These are phyloP conservation scores for Phlebopus sp. DNA, from an alignment of 1,284 basidiomycete species.

Conservation along the genomic window DNA sequence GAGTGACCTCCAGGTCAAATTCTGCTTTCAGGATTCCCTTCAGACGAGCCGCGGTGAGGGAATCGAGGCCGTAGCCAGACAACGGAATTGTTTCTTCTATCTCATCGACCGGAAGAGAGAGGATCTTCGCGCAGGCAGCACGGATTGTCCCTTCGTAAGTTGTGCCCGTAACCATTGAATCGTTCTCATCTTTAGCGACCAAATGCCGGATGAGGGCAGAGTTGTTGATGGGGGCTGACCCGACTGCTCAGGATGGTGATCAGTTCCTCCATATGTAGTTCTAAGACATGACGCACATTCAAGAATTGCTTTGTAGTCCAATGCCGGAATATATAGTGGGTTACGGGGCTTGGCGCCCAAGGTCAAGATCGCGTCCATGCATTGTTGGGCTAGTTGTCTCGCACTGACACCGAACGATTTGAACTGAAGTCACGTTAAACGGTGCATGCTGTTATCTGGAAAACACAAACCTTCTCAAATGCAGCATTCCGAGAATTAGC, in stretches of 20 bases:
- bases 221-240: not conserved
- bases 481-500: not conserved
- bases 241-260: not conserved
- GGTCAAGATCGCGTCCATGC: not conserved
- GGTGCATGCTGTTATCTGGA: not conserved
- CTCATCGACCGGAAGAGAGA: conserved; percentile 29
- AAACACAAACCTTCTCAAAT: not conserved
- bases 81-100: conserved; percentile 30
- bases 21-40: conserved; percentile 22
- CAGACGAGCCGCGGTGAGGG: conserved; percentile 31
- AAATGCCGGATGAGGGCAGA: not conserved
- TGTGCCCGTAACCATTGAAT: not conserved
- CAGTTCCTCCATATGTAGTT: not conserved
- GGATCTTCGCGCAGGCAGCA: conserved; percentile 1
- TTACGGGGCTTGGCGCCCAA: not conserved
- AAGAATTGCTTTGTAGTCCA: not conserved
- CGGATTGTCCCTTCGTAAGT: not conserved
- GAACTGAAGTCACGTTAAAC: not conserved
- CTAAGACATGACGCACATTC: not conserved
- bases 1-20: conserved; percentile 23
- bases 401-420: not conserved
- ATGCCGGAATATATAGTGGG: not conserved
- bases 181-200: not conserved
- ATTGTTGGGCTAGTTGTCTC: not conserved
- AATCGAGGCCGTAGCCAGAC: conserved; percentile 35